Conservation (phyloP, 805 yeast genomes). For the Yarrowia sp. region DNA sequence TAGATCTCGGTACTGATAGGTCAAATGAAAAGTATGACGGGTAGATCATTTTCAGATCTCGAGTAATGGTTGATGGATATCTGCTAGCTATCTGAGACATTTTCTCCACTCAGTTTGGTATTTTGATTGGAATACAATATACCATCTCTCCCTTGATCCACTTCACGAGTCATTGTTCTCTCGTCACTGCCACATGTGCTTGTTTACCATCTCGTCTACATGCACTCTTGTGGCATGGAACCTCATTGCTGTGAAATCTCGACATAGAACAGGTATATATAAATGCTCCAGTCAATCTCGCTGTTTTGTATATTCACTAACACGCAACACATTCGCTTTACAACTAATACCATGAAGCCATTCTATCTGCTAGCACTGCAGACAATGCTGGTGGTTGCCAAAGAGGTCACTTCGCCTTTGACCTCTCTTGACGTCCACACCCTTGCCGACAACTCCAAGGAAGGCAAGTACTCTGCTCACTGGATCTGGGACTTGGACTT, state of each 20-base stretch:
- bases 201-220: background rate
- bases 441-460: background rate
- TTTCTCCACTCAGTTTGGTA: no score
- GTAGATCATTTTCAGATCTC: no score
- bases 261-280: background rate
- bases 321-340: constrained; percentile 4
- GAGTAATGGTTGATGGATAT: no score
- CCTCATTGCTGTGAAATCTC: background rate
- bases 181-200: background rate
- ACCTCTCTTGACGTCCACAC: constrained; percentile 14
- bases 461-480: background rate
- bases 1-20: no score
- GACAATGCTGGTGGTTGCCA: constrained; percentile 7
- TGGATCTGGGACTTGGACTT: constrained; percentile 20
- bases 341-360: constrained; percentile 9
- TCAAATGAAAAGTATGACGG: no score
- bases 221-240: background rate
- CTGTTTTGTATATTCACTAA: background rate
- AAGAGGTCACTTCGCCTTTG: constrained; percentile 21
- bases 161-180: no score
- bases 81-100: no score
- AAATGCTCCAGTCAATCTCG: no score
- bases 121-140: no score
- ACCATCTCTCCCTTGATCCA: no score
- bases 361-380: constrained; percentile 14